Evolutionary conservation across 1,139 yeast species (phyloP), one percentile per base, ranked within the genome.

Genomic region (Debaryomycetaceae sp.): DNA sequence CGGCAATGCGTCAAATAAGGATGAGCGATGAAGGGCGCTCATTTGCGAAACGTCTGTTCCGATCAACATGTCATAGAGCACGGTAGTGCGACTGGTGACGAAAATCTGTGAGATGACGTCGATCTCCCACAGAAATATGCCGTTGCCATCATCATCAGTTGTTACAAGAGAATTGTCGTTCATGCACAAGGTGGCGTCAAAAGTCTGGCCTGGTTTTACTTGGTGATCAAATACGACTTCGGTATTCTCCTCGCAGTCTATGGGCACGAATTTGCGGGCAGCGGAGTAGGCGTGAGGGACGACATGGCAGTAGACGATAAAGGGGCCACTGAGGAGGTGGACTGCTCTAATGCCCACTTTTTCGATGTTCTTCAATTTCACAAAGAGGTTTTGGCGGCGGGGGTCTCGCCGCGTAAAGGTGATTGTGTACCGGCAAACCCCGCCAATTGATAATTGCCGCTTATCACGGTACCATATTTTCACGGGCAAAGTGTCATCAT

Each of bases 201-300:
- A 73, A 2, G 68, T 55, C 36, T 69, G 73, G 10, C 82, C 85
- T 1, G 94, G 85, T 32, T 71, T 73, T 21, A 83, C 51, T 31
- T 53, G 55, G 37, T 63, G 62, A 28, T 58, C 49, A 38, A 53
- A 57, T 26, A 49, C 52, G 8, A 63, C 55, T 37, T 63, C 69
- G 23, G 49, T 37, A 29, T 45, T 48, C 14, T 39, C 37, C 7
- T 37, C 40, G 7, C 33, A 27, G 23, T 53, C 38, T 2, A 44
- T 52, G 8, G 63, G 64, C 2, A 33, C 37, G 31, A 57, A 54
- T 29, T 40, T 35, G 29, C 48, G 39, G 16, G 50, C 56, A 32
- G 52, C 53, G 29, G 60, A 43, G 41, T 65, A 75, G 35, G 68
- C 64, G 38, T 47, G 41, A 1, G 81, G 81, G 7, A 73, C 58